Conservation (phyloP, 1,284 basidiomycete genomes). For the Phylloboletellus chloephorus region DNA sequence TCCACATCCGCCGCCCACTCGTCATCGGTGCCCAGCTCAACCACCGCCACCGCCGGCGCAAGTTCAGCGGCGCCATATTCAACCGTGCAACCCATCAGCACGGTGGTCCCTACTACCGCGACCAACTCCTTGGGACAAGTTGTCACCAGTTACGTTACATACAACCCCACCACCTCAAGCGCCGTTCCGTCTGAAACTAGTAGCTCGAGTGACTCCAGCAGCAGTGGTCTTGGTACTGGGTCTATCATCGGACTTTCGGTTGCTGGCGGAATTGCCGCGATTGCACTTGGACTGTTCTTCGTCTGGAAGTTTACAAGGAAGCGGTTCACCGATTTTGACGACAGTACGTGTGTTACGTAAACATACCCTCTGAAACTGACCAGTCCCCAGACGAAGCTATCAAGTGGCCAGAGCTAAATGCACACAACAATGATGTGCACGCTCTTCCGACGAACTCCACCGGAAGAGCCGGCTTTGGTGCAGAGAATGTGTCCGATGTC, state of each 20-base stretch:
- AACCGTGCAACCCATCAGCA: background rate
- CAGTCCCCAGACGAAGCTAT: slow-evolving; percentile 79
- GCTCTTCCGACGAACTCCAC: slow-evolving; percentile 61
- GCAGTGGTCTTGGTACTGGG: slow-evolving; percentile 45
- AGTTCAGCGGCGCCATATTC: background rate
- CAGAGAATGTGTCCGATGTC: slow-evolving; percentile 52
- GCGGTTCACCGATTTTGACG: slow-evolving; percentile 66
- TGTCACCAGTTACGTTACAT: slow-evolving; percentile 15
- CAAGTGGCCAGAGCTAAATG: slow-evolving; percentile 81
- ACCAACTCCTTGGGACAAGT: slow-evolving; percentile 26
- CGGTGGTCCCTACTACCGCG: slow-evolving; percentile 21
- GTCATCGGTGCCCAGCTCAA: slow-evolving; percentile 6
- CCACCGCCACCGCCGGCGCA: slow-evolving; percentile 5
- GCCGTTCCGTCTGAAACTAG: slow-evolving; percentile 16
- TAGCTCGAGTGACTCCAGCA: slow-evolving; percentile 9
- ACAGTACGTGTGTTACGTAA: slow-evolving; percentile 49
- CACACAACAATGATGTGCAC: slow-evolving; percentile 52
- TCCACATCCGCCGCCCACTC: slow-evolving; percentile 5
- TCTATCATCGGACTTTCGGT: slow-evolving; percentile 76
- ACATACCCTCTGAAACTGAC: too few species aligned
- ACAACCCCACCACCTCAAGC: slow-evolving; percentile 9
- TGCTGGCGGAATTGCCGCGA: slow-evolving; percentile 64
- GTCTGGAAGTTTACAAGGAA: slow-evolving; percentile 81
- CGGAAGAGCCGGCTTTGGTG: slow-evolving; percentile 57
- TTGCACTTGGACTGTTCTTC: slow-evolving; percentile 66